Base-by-base conservation (phyloP, 805 yeast species). In the Metschnikowia baotianmanensis region DNA sequence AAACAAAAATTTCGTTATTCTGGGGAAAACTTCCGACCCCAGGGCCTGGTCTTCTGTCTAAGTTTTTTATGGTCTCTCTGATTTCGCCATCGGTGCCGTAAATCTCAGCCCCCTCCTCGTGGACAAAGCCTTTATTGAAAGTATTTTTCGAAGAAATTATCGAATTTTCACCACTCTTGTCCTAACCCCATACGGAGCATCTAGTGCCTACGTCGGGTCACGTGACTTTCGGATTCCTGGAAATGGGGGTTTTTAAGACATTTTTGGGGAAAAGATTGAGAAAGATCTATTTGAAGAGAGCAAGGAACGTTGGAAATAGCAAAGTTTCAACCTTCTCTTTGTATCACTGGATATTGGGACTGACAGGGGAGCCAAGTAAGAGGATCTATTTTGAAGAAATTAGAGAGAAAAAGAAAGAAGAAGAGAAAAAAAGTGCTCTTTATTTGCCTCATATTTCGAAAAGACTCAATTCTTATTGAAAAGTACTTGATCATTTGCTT, bases 51-150 rank as follows among this genome's bases (percentile, higher is more conserved):
- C 42, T 40, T 59, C 80, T 68, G 13, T 62, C 58, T 6, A 66
- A 40, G 4, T 69, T 72, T 0, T 68, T 51, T 21, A 80, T 45
- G 3, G 82, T 83, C 18, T 57, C 67, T 16, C 75, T 81, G 28
- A 79, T 72, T 53, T 80, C 86, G 3, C 51, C 53, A 43, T 77
- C 81, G 10, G 85, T 81, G 31, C 71, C 68, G 57, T 82, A 82
- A 11, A 67, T 61, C 50, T 82, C 85, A 0, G 88, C 88, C 9
- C 83, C 76, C 50, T 82, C 88, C 32, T 82, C 65, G 54, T 81
- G 87, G 31, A 61, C 69, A 58, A 74, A 78, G 0, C 84, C 83
- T 8, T 58, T 55, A 1, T 70, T 60, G 18, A 82, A 53, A 2
- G 87, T 81, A 23, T 57, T 55, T 7, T 57, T 44, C 23, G 80